Evolutionary conservation across 2,329 filamentous ascomycete species (phyloP), one percentile per base, ranked within the genome.

Genomic region (Metarhizium guizhouense): DNA sequence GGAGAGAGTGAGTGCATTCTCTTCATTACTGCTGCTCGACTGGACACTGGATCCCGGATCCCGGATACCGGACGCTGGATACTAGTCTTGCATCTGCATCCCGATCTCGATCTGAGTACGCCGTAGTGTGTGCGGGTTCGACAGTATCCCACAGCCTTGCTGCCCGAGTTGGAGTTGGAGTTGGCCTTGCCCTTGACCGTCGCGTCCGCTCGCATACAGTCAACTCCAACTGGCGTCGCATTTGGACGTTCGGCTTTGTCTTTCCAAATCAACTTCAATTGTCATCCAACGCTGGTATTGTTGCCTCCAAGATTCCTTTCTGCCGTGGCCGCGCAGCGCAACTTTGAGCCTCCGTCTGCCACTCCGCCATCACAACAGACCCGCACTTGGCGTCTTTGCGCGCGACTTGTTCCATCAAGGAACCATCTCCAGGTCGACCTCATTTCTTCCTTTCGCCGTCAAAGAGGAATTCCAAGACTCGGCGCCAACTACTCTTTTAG

Each of bases 401-500:
- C 45, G 25, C 45, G 45, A 48, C 45, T 30, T 29, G 45, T 30
- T 16, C 45, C 18, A 48, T 48, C 45, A n/a, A 13, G 7, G 8
- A 14, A 6, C 20, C 45, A 48, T n/a, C 20, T 45, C 42, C 42
- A 45, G 14, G n/a, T 45, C 18, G 16, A 20, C n/a, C 16, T 20
- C 10, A 14, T n/a, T 29, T 14, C 3, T 48, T 47, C 7, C n/a
- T 8, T 18, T 20, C 20, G 20, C 14, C 13, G 45, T 20, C 25
- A 11, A 48, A 32, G 20, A 6, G 45, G 20, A 48, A 20, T 25
- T 4, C 4, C 20, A 30, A 11, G 25, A 48, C 13, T 30, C 10
- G 25, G 25, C 11, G 10, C 30, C 51, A 49, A 55, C 54, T 42
- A 45, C 54, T 49, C 54, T 57, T 40, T 18, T 16, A 43, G n/a